Conservation (phyloP, 2,329 filamentous ascomycete genomes). For the Beauveria sp. region DNA sequence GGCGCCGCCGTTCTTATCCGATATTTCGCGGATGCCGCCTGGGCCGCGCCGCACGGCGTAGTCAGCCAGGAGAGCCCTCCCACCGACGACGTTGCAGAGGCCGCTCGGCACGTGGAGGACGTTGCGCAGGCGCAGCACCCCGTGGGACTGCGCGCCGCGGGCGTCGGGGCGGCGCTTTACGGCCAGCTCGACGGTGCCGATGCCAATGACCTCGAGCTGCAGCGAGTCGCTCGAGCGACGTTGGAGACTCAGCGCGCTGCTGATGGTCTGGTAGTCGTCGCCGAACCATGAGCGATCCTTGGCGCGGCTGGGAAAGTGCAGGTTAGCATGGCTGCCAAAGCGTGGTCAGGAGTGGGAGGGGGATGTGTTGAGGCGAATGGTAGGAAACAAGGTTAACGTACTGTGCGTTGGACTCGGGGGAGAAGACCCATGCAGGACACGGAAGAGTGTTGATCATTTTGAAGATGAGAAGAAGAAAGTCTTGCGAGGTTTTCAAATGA, state of each 20-base stretch:
- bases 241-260: not conserved
- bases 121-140: not conserved
- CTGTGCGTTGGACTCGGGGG: constrained; percentile 12
- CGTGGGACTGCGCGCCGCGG: constrained; percentile 3
- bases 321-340: not conserved
- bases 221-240: no score
- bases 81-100: constrained; percentile 3
- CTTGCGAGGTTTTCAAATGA: not conserved
- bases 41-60: not conserved
- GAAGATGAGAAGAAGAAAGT: not conserved
- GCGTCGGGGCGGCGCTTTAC: constrained; percentile 6
- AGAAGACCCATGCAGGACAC: not conserved
- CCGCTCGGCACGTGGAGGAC: not conserved
- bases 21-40: not conserved
- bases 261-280: constrained; percentile 10
- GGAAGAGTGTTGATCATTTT: not conserved
- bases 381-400: not conserved
- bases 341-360: not conserved
- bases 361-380: not conserved
- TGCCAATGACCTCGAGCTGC: not conserved
- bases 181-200: constrained; percentile 9
- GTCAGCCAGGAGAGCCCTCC: not conserved
- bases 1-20: not conserved
- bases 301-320: not conserved
- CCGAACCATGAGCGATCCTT: constrained; percentile 13